Evolutionary conservation across 2,329 filamentous ascomycete species (phyloP).

Genomic region (Colletotrichum sojae): DNA sequence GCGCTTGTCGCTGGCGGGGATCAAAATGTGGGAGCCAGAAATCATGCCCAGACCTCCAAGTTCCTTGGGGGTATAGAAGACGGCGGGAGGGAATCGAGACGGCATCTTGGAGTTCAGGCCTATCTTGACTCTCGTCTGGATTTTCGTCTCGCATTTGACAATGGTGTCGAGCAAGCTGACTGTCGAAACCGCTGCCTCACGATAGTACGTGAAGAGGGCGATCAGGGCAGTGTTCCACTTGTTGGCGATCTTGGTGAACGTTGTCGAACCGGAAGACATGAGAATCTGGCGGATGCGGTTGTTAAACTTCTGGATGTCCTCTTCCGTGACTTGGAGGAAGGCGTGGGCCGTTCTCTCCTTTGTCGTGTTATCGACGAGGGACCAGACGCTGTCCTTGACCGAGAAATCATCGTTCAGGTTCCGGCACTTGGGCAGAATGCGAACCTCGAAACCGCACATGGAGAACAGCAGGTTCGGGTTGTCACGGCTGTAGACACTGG

Average conservation of each 20-base stretch:
- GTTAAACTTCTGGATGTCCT: conserved; percentile 99
- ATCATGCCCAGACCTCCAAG: conserved; percentile 98
- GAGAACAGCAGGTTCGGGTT: conserved; percentile 98
- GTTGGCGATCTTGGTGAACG: conserved; percentile 99
- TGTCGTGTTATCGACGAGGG: conserved; percentile 93
- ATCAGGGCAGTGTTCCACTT: conserved; percentile 99
- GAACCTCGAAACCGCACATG: conserved; percentile 98
- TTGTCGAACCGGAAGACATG: conserved; percentile 99
- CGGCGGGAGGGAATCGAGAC: conserved; percentile 95
- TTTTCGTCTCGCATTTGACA: conserved; percentile 99
- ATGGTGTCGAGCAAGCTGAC: conserved; percentile 96
- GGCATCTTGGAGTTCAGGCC: conserved; percentile 99
- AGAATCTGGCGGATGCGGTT: conserved; percentile 98
- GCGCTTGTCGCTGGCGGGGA: conserved; percentile 96
- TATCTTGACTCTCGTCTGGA: conserved; percentile 98
- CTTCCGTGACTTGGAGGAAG: conserved; percentile 97
- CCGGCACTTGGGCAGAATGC: conserved; percentile 93
- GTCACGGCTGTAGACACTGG: conserved; percentile 97
- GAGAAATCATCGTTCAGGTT: conserved; percentile 98
- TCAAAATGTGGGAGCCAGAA: conserved; percentile 96
- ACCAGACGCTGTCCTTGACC: conserved; percentile 98
- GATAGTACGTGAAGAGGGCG: conserved; percentile 97
- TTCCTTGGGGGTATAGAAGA: conserved; percentile 99
- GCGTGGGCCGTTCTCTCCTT: conserved; percentile 98
- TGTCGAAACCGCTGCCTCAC: conserved; percentile 96